These are phyloP conservation scores for Phytopythium vexans DNA, from an alignment of 352 stramenopile genomes.

Conservation along the genomic window DNA sequence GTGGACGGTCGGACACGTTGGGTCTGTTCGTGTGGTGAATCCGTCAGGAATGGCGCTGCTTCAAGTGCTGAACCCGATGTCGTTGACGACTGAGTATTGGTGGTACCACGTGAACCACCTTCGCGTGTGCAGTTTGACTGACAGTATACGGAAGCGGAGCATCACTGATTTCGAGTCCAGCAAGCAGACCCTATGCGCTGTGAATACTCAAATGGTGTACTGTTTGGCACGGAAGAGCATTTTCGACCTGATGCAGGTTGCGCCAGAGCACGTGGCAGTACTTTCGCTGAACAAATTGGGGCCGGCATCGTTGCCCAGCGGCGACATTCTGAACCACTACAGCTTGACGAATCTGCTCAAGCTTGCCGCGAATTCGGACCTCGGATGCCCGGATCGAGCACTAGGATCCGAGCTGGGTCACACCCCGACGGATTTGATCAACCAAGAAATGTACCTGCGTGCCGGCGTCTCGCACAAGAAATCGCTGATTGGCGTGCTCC, in stretches of 20 bases:
- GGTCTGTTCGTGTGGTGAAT: constrained; percentile 43
- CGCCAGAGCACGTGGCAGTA: constrained; percentile 34
- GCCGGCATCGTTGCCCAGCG: no score
- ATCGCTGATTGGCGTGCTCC: constrained; percentile 38
- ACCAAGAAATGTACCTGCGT: constrained; percentile 12
- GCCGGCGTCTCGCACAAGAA: constrained; percentile 7
- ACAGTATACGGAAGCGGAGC: constrained; percentile 30
- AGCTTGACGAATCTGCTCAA: constrained; percentile 49
- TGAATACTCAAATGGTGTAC: constrained; percentile 51
- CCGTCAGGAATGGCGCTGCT: constrained; percentile 58
- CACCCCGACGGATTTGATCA: background rate
- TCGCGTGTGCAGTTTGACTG: constrained; percentile 10
- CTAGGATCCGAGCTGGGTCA: constrained; percentile 21
- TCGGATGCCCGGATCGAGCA: constrained; percentile 45
- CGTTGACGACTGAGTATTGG: constrained; percentile 52
- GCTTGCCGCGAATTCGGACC: constrained; percentile 47
- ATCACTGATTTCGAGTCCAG: constrained; percentile 40
- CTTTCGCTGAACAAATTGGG: no score
- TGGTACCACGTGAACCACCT: constrained; percentile 69
- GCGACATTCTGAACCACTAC: constrained; percentile 31
- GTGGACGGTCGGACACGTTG: constrained; percentile 64
- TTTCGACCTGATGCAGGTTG: constrained; percentile 55
- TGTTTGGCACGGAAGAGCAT: constrained; percentile 55
- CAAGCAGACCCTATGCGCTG: constrained; percentile 23
- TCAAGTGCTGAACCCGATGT: constrained; percentile 52